phyloP scores from a whole-genome alignment of 495 filamentous ascomycete species.

The Penicillium pancosmium region DNA sequence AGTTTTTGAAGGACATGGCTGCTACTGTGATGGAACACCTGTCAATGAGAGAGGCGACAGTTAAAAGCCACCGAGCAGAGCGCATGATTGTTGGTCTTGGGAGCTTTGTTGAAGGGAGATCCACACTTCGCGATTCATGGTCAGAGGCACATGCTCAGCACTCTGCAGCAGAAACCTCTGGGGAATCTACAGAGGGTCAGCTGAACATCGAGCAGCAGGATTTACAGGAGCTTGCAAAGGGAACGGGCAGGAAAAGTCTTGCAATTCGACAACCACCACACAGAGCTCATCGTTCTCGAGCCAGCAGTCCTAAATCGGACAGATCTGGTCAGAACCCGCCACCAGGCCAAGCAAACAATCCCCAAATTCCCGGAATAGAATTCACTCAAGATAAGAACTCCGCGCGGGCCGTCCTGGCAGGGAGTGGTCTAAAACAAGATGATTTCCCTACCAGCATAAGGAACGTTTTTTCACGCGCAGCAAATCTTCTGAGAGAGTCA shows the following conservation, averaged over 20 bases:
- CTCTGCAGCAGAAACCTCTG: constrained; percentile 9
- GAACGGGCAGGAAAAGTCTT: not conserved
- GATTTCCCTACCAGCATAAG: not conserved
- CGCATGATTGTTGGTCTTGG: constrained; percentile 37
- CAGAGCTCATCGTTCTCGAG: not conserved
- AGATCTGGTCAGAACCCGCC: not conserved
- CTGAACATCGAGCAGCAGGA: constrained; percentile 28
- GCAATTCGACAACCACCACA: not conserved
- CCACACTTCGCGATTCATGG: constrained; percentile 32
- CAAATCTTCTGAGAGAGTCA: constrained; percentile 28
- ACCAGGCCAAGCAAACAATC: too few relatives aligned
- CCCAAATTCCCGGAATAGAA: not conserved
- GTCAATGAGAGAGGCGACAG: constrained; percentile 8
- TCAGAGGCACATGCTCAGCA: constrained; percentile 18
- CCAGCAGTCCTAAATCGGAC: not conserved
- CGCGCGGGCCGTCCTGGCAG: constrained; percentile 10
- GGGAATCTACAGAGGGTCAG: constrained; percentile 23
- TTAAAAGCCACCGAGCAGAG: constrained; percentile 19
- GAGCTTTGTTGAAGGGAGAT: constrained; percentile 34
- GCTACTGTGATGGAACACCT: constrained; percentile 33
- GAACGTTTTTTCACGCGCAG: constrained; percentile 1
- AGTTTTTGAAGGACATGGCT: constrained; percentile 39
- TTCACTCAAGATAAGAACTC: not conserved
- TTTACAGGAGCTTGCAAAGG: constrained; percentile 15
- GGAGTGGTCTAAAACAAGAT: constrained; percentile 17